Evolutionary conservation across 306 rosid species (phyloP), one percentile per base, ranked within the genome.

Genomic region (Medicago arabica): DNA sequence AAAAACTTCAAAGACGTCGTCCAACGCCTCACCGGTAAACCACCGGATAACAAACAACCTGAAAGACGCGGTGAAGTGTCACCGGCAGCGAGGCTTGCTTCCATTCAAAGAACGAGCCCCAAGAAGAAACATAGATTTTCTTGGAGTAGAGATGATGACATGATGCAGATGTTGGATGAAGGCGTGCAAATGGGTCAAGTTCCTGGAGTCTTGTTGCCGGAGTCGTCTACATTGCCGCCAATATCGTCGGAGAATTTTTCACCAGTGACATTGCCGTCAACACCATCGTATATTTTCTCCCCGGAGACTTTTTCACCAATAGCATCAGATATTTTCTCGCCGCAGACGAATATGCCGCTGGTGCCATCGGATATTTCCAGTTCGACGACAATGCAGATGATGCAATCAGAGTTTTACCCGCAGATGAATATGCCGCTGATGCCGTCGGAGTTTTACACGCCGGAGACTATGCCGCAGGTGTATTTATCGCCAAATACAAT

Each of bases 11-110:
- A 74, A 92, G 81, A 89, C 84, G 6, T 91, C 4, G 93, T 88
- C 36, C 97, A 91, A 78, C 92, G 92, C 57, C 98, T 93, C 71
- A 91, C 98, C 36, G 98, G 98, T 0, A 61, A 39, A 0, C 17
- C 84, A 2, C 21, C 86, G 23, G 54, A 53, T 4, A 67, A 81
- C 0, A 72, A 38, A 5, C 66, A 65, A 1, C 8, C 79, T 2
- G 38, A 79, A 34, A 67, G 71, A 50, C 44, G 73, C n/a, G 91
- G 84, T 7, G 84, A 81, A n/a, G 70, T 89, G 4, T 93, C 90
- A 1, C 97, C 96, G 15, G 98, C 96, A 9, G 95, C 90, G 4
- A 85, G 90, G 55, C 38, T 89, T 8, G 96, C 96, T 25, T 83
- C 97, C 9, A 85, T 88, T 5, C 89, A 91, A 60, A 88, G 82